A percentile compares a stretch with the other conserved stretches of the same genome.
Evolutionary conservation across 306 rosid species (phyloP).

Genomic region (Macrotyloma uniflorum): DNA sequence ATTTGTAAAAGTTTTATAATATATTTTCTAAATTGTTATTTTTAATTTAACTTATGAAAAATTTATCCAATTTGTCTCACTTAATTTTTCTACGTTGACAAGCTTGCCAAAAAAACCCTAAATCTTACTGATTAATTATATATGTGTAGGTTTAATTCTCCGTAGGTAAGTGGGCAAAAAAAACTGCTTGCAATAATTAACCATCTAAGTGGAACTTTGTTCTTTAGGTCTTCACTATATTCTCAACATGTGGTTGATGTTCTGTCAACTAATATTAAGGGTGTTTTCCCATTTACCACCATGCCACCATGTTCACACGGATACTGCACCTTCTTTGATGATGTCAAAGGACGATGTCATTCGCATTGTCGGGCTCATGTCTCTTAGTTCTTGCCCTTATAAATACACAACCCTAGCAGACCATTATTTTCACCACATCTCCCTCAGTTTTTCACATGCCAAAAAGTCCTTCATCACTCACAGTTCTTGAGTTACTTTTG

Average conservation of each 20-base stretch:
- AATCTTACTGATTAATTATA: too few relatives aligned
- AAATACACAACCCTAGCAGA: conserved; percentile 37
- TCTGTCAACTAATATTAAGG: not conserved
- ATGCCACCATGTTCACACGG: not conserved
- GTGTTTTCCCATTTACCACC: not conserved
- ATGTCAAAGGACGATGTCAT: conserved; percentile 35
- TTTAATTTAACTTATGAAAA: too few relatives aligned
- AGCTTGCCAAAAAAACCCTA: too few relatives aligned
- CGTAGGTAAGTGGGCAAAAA: too few relatives aligned
- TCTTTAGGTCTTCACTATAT: too few relatives aligned
- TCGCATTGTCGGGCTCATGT: conserved; percentile 38
- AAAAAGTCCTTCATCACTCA: not conserved
- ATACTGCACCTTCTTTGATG: not conserved
- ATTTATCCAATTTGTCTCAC: too few relatives aligned
- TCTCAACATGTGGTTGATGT: not conserved
- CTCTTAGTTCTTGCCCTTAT: conserved; percentile 29
- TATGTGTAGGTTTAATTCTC: too few relatives aligned
- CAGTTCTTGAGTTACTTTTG: conserved; percentile 1
- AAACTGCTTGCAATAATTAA: too few relatives aligned
- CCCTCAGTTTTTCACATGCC: not conserved
- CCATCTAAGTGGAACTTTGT: too few relatives aligned
- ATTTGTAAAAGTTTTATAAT: too few relatives aligned
- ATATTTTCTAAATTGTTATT: too few relatives aligned
- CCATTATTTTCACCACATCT: conserved; percentile 21
- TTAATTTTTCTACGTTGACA: too few relatives aligned